phyloP scores from a whole-genome alignment of 768 basidiomycete genomes.

The Psilocybe tampanensis region DNA sequence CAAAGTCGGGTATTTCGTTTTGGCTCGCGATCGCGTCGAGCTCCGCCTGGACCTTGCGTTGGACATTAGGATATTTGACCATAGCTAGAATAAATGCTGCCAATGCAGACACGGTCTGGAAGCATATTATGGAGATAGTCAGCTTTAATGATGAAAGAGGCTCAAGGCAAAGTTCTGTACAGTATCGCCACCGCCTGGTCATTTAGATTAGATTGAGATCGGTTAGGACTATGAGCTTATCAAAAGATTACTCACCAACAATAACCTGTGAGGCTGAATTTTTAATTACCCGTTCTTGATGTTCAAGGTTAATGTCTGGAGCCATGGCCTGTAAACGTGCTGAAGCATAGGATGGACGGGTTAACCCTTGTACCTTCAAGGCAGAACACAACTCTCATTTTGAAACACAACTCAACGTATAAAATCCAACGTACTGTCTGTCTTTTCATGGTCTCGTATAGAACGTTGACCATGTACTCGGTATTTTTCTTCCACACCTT shows the following conservation, averaged over 20 bases:
- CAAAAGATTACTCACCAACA: neutral
- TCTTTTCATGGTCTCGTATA: neutral
- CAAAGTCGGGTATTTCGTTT: neutral
- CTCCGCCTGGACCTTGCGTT: constrained; percentile 4
- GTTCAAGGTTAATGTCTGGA: neutral
- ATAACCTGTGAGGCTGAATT: neutral
- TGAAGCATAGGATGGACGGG: constrained; percentile 3
- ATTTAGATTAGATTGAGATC: neutral
- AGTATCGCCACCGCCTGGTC: constrained; percentile 1
- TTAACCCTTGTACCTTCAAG: neutral
- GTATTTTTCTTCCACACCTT: neutral
- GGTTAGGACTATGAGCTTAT: neutral
- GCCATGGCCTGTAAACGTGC: constrained; percentile 1
- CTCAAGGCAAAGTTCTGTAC: too few species aligned
- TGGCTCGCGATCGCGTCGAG: neutral
- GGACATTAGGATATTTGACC: constrained; percentile 7
- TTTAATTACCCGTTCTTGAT: constrained; percentile 2
- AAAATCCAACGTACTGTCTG: neutral
- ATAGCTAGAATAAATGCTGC: constrained; percentile 3
- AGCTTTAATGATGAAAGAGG: too few species aligned
- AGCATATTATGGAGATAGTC: neutral
- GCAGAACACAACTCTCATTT: too few species aligned
- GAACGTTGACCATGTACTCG: neutral
- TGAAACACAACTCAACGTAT: too few species aligned
- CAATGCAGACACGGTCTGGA: neutral